A percentile compares a stretch with the other conserved stretches of the same genome.
These are phyloP conservation scores for Polymyxa betae DNA, from an alignment of 208 protist species.

Conservation along the genomic window DNA sequence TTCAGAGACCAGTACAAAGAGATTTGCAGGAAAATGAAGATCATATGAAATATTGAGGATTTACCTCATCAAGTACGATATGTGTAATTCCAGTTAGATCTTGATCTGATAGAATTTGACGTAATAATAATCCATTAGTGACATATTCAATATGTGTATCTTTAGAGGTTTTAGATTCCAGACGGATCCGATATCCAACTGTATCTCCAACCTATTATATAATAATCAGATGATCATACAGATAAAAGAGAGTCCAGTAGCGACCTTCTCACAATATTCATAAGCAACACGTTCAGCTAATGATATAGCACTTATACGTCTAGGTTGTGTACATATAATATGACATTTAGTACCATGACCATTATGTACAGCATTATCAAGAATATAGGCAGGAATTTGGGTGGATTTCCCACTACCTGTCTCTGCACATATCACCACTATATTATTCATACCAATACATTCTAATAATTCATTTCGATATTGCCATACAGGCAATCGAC, in stretches of 20 bases:
- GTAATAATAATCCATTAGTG: background rate
- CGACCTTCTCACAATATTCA: background rate
- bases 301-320: background rate
- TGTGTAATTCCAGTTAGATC: background rate
- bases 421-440: background rate
- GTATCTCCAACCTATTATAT: background rate
- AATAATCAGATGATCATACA: background rate
- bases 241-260: background rate
- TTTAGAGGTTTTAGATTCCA: background rate
- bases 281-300: background rate
- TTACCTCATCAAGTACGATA: background rate
- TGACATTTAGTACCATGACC: background rate
- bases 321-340: background rate
- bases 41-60: too few species aligned
- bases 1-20: too few species aligned
- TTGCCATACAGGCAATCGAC: background rate
- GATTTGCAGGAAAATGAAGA: too few species aligned
- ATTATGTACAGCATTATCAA: background rate
- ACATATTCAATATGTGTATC: background rate
- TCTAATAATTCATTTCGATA: background rate
- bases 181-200: background rate
- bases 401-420: conserved; percentile 17
- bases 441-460: background rate
- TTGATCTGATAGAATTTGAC: background rate
- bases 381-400: background rate